Evolutionary conservation across 495 filamentous ascomycete species (phyloP).

Genomic region (Podospora pseudocomata): DNA sequence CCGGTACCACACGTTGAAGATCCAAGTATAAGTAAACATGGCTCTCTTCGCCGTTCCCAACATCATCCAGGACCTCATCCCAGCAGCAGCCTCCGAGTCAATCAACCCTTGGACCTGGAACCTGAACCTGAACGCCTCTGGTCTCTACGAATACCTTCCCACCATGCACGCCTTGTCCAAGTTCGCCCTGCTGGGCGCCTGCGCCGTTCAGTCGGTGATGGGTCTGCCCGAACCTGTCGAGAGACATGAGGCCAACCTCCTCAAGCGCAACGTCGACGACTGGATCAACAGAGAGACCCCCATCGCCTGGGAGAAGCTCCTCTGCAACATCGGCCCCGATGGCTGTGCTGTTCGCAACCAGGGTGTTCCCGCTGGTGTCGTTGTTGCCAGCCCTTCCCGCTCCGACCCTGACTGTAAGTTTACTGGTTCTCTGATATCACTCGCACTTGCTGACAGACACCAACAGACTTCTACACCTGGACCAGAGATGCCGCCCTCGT

Average conservation of each 20-base stretch:
- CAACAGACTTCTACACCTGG: slow-evolving; percentile 61
- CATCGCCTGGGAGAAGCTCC: slow-evolving; percentile 49
- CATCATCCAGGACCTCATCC: slow-evolving; percentile 14
- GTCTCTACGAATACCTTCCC: slow-evolving; percentile 31
- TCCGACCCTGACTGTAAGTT: slow-evolving; percentile 57
- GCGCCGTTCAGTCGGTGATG: slow-evolving; percentile 46
- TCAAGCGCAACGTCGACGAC: slow-evolving; percentile 46
- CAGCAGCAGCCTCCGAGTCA: slow-evolving; percentile 26
- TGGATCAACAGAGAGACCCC: slow-evolving; percentile 57
- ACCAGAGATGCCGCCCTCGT: slow-evolving; percentile 67
- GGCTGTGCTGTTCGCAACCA: slow-evolving; percentile 42
- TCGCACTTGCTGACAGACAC: slow-evolving; percentile 10
- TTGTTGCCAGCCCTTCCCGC: slow-evolving; percentile 62
- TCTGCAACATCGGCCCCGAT: slow-evolving; percentile 57
- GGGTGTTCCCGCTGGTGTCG: slow-evolving; percentile 50
- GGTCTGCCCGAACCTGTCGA: slow-evolving; percentile 36
- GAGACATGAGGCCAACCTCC: slow-evolving; percentile 38
- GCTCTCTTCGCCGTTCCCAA: not conserved
- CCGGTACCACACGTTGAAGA: not conserved
- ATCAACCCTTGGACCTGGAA: slow-evolving; percentile 1
- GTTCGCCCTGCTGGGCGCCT: slow-evolving; percentile 44
- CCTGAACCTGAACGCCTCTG: slow-evolving; percentile 23
- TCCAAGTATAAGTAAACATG: not conserved
- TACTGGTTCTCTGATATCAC: not conserved
- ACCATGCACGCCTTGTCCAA: slow-evolving; percentile 46